Evolutionary conservation across 345 rosid species (phyloP), one percentile per base, ranked within the genome.

Genomic region (Lumnitzera racemosa): DNA sequence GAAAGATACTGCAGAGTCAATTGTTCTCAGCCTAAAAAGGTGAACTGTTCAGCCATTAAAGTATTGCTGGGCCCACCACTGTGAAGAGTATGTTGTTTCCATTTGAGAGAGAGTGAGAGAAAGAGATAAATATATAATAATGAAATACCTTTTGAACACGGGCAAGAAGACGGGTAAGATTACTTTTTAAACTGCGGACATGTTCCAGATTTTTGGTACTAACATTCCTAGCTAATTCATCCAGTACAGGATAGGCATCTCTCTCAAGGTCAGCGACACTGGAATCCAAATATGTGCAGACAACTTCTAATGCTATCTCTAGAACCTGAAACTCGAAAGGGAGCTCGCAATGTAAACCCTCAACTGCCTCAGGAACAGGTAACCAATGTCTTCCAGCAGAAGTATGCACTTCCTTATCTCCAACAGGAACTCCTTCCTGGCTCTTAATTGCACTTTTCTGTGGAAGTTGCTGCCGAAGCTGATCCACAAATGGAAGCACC

Each of bases 251-350:
- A 72, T 89, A 92, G 23, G 99, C 95, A 64, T 85, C 88, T 60
- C 68, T 80, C 80, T 87, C 97, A 48, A 89, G 86, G 3, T 84
- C 78, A 24, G 77, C 87, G 53, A 87, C 99, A 31, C 67, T 74
- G 31, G 72, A 70, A 64, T 84, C 97, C 75, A 90, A 70, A 74
- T 58, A 76, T 3, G 87, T 74, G 56, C 96, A 94, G 53, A 87
- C 91, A 46, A 79, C 77, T 75, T 94, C 97, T 2, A 94, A 74
- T 24, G 99, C 99, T 60, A 88, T 84, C 84, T 94, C 99, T 49
- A 94, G 85, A 66, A 94, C 96, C 73, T 87, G 95, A 78, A 94
- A 84, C 72, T 90, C 99, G 59, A 94, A 94, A 14, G 96, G 97
- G 57, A 89, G 98, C 72, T 89, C 96, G 63, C 78, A 67, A 61